phyloP scores from a whole-genome alignment of 768 basidiomycete genomes.

The Glaciozyma martinii region DNA sequence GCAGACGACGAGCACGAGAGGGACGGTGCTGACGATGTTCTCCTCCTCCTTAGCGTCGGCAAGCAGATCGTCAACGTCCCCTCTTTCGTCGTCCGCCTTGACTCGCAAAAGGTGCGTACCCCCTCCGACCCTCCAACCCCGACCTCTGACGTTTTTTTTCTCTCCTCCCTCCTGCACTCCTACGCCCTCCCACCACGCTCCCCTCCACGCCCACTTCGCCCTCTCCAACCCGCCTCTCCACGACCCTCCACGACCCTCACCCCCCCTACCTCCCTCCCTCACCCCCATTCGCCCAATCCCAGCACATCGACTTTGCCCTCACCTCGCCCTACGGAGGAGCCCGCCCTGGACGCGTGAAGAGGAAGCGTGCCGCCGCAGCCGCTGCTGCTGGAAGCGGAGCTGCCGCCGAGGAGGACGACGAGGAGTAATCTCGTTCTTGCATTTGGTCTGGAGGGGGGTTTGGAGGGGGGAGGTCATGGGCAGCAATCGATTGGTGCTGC shows the following conservation, averaged over 20 bases:
- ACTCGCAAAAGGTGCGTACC: slow-evolving; percentile 72
- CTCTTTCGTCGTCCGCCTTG: slow-evolving; percentile 96
- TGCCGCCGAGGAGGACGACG: slow-evolving; percentile 7
- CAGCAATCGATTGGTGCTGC: too few species aligned
- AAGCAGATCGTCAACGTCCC: slow-evolving; percentile 99
- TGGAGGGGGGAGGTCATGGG: too few species aligned
- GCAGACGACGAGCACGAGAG: not conserved
- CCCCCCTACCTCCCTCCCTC: not conserved
- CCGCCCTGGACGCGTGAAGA: slow-evolving; percentile 79
- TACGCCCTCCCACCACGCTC: not conserved
- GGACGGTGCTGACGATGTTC: not conserved
- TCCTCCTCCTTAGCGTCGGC: slow-evolving; percentile 58
- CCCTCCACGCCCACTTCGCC: not conserved
- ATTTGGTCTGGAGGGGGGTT: too few species aligned
- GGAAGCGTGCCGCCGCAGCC: slow-evolving; percentile 90
- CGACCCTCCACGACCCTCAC: not conserved
- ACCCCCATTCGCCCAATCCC: slow-evolving; percentile 5
- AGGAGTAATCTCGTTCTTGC: not conserved
- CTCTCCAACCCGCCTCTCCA: not conserved
- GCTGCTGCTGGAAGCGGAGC: slow-evolving; percentile 40
- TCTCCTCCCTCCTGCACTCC: not conserved
- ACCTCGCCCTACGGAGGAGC: slow-evolving; percentile 92
- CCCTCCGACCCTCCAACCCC: not conserved
- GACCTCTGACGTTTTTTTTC: not conserved
- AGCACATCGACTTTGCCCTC: slow-evolving; percentile 96